Conservation (phyloP, 345 rosid species). For the Firmiana major region DNA sequence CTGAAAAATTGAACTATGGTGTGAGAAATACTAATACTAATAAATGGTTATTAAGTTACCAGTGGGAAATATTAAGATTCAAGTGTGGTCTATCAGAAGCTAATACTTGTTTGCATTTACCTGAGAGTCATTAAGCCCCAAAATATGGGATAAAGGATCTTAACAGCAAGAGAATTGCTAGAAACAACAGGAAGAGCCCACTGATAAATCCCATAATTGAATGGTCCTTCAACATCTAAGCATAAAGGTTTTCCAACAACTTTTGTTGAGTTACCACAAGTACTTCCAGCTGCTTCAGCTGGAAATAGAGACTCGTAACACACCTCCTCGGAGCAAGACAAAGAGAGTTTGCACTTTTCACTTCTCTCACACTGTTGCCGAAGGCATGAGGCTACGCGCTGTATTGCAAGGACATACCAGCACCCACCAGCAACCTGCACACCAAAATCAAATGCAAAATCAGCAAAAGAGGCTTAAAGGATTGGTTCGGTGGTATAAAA, state of each 20-base stretch:
- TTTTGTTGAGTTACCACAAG: slow-evolving; percentile 26
- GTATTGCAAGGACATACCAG: slow-evolving; percentile 59
- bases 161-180: slow-evolving; percentile 45
- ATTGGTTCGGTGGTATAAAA: too few relatives aligned
- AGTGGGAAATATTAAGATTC: not conserved
- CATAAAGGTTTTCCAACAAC: slow-evolving; percentile 33
- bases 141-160: slow-evolving; percentile 57
- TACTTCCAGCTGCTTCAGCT: slow-evolving; percentile 16
- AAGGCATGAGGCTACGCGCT: slow-evolving; percentile 44
- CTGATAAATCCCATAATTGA: slow-evolving; percentile 51
- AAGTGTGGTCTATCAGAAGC: not conserved
- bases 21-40: not conserved
- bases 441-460: not conserved
- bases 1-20: slow-evolving; percentile 23
- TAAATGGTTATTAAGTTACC: not conserved
- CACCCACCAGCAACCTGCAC: slow-evolving; percentile 61
- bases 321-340: slow-evolving; percentile 42
- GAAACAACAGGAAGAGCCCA: slow-evolving; percentile 53
- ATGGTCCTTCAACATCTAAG: slow-evolving; percentile 42
- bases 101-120: slow-evolving; percentile 11
- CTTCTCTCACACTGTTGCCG: slow-evolving; percentile 32
- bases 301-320: slow-evolving; percentile 39
- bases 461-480: not conserved
- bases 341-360: slow-evolving; percentile 28
- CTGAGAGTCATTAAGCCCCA: slow-evolving; percentile 68